Conservation (phyloP, 2,329 filamentous ascomycete genomes). For the Trichoderma cornu-damae region DNA sequence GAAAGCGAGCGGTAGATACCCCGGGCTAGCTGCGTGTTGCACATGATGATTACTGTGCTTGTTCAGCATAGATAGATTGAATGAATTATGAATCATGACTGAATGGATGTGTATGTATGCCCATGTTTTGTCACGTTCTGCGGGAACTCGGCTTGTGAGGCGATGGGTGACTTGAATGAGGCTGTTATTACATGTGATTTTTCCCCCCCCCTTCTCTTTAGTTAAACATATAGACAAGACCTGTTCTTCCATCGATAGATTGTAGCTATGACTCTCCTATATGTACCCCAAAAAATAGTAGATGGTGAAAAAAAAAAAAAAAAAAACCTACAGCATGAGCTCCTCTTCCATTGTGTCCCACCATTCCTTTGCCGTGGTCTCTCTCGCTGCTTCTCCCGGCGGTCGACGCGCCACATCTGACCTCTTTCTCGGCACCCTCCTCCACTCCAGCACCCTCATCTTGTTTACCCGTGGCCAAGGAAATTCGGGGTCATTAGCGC, state of each 20-base stretch:
- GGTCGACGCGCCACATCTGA: constrained; percentile 20
- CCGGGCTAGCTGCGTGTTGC: neutral
- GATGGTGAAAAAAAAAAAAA: neutral
- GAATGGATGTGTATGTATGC: neutral
- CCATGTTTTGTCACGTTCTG: neutral
- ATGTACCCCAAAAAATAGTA: neutral
- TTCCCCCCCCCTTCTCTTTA: no score
- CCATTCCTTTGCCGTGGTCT: constrained; percentile 24
- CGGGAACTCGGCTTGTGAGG: no score
- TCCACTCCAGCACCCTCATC: constrained; percentile 27
- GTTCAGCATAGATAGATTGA: constrained; percentile 3
- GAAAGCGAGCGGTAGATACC: neutral
- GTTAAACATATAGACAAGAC: no score
- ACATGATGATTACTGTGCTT: neutral
- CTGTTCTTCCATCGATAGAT: neutral
- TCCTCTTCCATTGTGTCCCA: constrained; percentile 30
- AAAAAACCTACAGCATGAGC: constrained; percentile 26
- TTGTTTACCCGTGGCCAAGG: constrained; percentile 24
- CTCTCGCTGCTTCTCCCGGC: constrained; percentile 20
- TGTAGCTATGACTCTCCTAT: neutral
- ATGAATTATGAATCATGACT: constrained; percentile 11
- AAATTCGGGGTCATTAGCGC: constrained; percentile 22
- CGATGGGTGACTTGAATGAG: neutral
- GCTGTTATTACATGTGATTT: no score
- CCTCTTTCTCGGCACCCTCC: constrained; percentile 25